Conservation (phyloP, 768 basidiomycete species). For the Pisolithus orientalis region DNA sequence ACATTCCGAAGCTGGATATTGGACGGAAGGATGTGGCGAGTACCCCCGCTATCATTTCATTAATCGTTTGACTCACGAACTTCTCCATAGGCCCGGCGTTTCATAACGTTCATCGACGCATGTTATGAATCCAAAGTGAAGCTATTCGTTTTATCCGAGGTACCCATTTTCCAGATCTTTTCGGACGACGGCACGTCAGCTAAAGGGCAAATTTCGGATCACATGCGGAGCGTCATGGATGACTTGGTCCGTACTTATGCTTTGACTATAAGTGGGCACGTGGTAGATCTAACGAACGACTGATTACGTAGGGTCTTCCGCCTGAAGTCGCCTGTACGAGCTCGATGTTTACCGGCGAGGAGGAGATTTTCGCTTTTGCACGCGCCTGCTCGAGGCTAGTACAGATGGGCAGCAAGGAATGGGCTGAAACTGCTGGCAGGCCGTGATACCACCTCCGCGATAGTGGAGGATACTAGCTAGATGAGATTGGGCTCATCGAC, state of each 20-base stretch:
- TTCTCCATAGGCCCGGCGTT: constrained; percentile 70
- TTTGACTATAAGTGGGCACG: not conserved
- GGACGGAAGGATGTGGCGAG: constrained; percentile 79
- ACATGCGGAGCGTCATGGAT: constrained; percentile 93
- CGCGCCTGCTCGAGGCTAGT: constrained; percentile 84
- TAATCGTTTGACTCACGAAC: not conserved
- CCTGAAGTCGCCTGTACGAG: constrained; percentile 71
- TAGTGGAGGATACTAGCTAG: too few species aligned
- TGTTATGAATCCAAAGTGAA: constrained; percentile 95
- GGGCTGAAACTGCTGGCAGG: constrained; percentile 48
- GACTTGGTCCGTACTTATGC: constrained; percentile 62
- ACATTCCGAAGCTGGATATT: constrained; percentile 85
- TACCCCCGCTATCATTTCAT: not conserved
- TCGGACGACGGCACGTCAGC: constrained; percentile 52
- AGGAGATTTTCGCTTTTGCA: constrained; percentile 96
- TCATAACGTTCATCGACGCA: constrained; percentile 97
- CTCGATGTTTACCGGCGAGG: constrained; percentile 93
- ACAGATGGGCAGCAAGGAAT: constrained; percentile 88
- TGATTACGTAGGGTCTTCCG: constrained; percentile 58
- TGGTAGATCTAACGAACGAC: constrained; percentile 1
- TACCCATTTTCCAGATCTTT: constrained; percentile 87
- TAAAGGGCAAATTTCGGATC: constrained; percentile 54
- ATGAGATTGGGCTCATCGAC: too few species aligned
- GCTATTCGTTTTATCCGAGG: constrained; percentile 87
- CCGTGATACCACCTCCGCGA: not conserved